These are phyloP conservation scores for Pelargonium myrrhifolium DNA, from an alignment of 441 rosid genomes.

Conservation along the genomic window DNA sequence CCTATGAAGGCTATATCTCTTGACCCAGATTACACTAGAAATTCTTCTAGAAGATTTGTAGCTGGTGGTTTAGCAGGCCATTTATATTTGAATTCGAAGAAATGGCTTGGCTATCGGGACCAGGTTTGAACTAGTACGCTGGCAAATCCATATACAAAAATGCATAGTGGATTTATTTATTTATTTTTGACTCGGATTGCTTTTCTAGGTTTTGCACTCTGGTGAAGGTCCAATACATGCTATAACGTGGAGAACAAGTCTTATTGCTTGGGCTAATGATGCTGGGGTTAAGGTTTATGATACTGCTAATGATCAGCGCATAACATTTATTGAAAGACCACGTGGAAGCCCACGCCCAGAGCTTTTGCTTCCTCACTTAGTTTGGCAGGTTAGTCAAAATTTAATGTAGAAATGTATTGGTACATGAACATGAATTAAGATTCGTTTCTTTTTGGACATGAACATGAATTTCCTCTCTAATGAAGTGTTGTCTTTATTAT, in stretches of 20 bases:
- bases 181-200: conserved; percentile 14
- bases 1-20: conserved; percentile 94
- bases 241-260: conserved; percentile 85
- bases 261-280: conserved; percentile 99
- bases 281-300: conserved; percentile 96
- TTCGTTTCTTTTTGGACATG: not conserved
- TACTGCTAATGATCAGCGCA: conserved; percentile 77
- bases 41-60: conserved; percentile 67
- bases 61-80: conserved; percentile 98
- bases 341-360: conserved; percentile 89
- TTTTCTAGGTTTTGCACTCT: conserved; percentile 75
- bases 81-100: conserved; percentile 70
- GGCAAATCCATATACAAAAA: conserved; percentile 1
- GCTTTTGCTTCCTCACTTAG: conserved; percentile 86
- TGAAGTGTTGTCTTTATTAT: conserved; percentile 13
- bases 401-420: conserved; percentile 7
- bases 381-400: conserved; percentile 82
- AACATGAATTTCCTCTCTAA: not conserved
- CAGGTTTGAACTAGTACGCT: conserved; percentile 49
- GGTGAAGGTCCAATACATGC: conserved; percentile 98
- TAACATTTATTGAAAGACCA: conserved; percentile 91
- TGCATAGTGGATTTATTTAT: not conserved
- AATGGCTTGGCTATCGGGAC: conserved; percentile 81
- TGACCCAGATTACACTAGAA: conserved; percentile 82
- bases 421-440: not conserved